Evolutionary conservation across 2,329 filamentous ascomycete species (phyloP).

Genomic region (Aspergillus sp.): DNA sequence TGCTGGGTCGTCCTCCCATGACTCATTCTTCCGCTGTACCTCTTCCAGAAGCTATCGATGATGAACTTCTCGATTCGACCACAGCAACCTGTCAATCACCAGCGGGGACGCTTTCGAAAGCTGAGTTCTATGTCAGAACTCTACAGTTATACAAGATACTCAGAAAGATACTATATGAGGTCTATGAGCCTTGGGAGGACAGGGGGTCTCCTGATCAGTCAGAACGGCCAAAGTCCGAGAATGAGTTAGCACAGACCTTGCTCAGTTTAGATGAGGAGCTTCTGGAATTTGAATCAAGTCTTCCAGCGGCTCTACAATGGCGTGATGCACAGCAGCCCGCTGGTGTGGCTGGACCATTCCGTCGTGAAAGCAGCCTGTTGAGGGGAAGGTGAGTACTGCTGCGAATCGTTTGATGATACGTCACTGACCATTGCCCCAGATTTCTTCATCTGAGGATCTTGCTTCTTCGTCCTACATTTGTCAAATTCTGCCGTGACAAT

Average conservation of each 20-base stretch:
- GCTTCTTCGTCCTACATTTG: not conserved
- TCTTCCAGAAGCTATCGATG: not conserved
- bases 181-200: not conserved
- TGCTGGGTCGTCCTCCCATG: not conserved
- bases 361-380: not conserved
- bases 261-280: not conserved
- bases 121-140: not conserved
- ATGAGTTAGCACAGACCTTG: not conserved
- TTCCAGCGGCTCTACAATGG: not conserved
- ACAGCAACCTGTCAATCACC: too few species aligned
- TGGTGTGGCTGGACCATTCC: not conserved
- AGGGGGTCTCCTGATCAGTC: not conserved
- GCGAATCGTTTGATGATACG: not conserved
- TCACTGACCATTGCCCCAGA: not conserved
- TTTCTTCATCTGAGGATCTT: not conserved
- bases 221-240: not conserved
- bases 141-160: not conserved
- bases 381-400: not conserved
- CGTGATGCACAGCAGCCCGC: not conserved
- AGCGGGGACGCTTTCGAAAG: not conserved
- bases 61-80: not conserved
- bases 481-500: not conserved
- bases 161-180: not conserved
- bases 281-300: not conserved
- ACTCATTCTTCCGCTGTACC: not conserved